These are phyloP conservation scores for Backusella australiensis DNA, from an alignment of 192 early-diverging fungal species.

Conservation along the genomic window DNA sequence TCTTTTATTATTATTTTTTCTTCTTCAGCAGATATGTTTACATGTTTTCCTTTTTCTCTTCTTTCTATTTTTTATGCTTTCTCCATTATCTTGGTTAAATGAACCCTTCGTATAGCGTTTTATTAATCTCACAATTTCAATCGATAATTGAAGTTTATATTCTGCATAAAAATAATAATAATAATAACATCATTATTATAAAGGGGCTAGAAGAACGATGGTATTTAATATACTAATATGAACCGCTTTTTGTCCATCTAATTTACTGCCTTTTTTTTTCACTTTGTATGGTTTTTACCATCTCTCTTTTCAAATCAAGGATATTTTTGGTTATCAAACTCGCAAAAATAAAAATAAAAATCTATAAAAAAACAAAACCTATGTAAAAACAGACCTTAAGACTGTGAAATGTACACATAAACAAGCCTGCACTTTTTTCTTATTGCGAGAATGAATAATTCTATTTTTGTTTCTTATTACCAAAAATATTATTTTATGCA, in stretches of 20 bases:
- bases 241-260: background rate
- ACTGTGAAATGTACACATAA: background rate
- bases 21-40: background rate
- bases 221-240: background rate
- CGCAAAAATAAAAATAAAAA: background rate
- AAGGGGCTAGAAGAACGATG: background rate
- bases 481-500: background rate
- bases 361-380: background rate
- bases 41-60: background rate
- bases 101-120: background rate
- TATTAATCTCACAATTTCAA: background rate
- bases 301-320: too few species aligned
- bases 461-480: background rate
- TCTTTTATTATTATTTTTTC: background rate
- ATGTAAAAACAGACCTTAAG: background rate
- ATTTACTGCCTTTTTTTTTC: too few species aligned
- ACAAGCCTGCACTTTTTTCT: background rate
- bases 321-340: too few species aligned
- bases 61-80: background rate
- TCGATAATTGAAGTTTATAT: background rate
- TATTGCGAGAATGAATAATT: background rate
- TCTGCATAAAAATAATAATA: background rate
- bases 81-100: background rate
- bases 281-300: too few species aligned
- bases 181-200: background rate